Evolutionary conservation across 108 stramenopile genomes (phyloP).

Genomic region (Cylindrotheca fusiformis): DNA sequence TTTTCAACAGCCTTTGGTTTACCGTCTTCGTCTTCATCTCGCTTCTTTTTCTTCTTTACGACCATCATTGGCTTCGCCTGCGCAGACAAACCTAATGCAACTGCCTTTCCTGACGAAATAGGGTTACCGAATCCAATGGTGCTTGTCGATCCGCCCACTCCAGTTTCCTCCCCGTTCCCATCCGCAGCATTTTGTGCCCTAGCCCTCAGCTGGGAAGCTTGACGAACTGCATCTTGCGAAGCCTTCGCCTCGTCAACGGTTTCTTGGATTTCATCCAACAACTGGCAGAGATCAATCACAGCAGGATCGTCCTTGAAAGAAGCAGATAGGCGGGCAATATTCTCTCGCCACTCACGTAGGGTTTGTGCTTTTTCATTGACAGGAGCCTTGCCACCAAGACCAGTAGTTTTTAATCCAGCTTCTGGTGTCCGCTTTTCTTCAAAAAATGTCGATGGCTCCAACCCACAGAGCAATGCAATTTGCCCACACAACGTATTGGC

Average conservation of each 20-base stretch:
- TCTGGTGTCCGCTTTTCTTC: neutral
- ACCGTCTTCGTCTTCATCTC: constrained; percentile 2
- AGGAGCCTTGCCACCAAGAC: constrained; percentile 14
- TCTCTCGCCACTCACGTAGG: constrained; percentile 10
- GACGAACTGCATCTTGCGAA: constrained; percentile 50
- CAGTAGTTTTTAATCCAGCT: constrained; percentile 34
- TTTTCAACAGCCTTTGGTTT: constrained; percentile 2
- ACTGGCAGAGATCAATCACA: constrained; percentile 34
- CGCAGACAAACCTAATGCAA: neutral
- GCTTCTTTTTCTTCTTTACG: constrained; percentile 36
- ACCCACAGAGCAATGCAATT: constrained; percentile 56
- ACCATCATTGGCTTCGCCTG: constrained; percentile 24
- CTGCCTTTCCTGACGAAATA: neutral
- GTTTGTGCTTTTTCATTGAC: constrained; percentile 12
- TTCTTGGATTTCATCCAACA: constrained; percentile 86
- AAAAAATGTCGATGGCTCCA: constrained; percentile 47
- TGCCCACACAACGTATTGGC: constrained; percentile 57
- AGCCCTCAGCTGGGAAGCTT: constrained; percentile 40
- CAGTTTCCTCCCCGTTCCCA: constrained; percentile 11
- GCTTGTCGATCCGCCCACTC: constrained; percentile 21
- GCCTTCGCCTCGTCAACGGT: constrained; percentile 68
- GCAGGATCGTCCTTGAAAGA: neutral
- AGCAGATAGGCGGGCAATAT: neutral
- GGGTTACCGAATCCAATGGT: constrained; percentile 31
- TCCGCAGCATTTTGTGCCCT: constrained; percentile 22